Evolutionary conservation across 108 stramenopile species (phyloP).

Genomic region (Epipyxis sp.): DNA sequence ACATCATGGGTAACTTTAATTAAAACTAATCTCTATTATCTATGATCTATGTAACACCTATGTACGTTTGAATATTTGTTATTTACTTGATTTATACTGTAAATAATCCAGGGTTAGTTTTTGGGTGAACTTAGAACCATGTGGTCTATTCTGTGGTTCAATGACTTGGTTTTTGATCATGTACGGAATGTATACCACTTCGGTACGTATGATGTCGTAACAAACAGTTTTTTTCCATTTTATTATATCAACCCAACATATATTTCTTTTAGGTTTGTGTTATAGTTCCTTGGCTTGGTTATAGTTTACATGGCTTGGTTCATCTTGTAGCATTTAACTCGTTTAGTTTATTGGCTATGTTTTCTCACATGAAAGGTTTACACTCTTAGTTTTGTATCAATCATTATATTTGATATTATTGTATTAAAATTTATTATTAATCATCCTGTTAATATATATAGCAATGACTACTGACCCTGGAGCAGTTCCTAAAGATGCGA

Average conservation of each 20-base stretch:
- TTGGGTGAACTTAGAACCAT: constrained; percentile 55
- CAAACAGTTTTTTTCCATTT: neutral
- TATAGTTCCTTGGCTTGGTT: constrained; percentile 53
- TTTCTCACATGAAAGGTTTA: constrained; percentile 71
- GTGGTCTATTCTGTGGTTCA: constrained; percentile 53
- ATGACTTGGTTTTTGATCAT: constrained; percentile 47
- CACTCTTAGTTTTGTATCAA: neutral
- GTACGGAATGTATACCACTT: constrained; percentile 49
- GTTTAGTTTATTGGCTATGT: constrained; percentile 69
- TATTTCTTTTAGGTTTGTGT: constrained; percentile 15
- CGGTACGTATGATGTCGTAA: neutral
- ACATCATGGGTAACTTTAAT: too few species aligned
- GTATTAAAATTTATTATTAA: too few species aligned
- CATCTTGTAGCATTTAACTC: constrained; percentile 44
- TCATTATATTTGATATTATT: too few species aligned
- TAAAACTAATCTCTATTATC: too few species aligned
- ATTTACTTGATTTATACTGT: neutral
- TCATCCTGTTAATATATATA: too few species aligned
- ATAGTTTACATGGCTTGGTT: constrained; percentile 34
- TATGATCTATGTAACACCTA: too few species aligned
- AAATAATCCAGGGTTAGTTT: neutral
- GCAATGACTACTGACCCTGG: constrained; percentile 92
- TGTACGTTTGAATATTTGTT: too few species aligned
- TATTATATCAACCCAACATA: neutral
- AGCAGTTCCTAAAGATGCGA: constrained; percentile 61